Evolutionary conservation across 2,329 filamentous ascomycete species (phyloP).

Genomic region (Orbilia ellipsospora): DNA sequence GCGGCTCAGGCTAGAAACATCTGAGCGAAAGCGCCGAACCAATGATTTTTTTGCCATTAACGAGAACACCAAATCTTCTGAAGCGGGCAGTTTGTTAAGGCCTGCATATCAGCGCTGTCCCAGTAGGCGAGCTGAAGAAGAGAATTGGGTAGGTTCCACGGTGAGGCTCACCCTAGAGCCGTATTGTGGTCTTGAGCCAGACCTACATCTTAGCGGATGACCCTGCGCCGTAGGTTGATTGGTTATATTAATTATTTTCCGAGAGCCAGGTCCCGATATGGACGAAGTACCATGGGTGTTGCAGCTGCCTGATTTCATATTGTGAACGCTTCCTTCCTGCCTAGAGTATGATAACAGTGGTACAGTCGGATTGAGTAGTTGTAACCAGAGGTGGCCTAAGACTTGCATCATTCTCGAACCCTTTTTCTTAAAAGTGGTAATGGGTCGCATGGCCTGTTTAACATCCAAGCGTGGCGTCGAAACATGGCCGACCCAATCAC

Average conservation of each 20-base stretch:
- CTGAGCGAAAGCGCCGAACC: constrained; percentile 7
- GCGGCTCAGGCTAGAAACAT: constrained; percentile 15
- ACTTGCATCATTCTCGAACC: constrained; percentile 46
- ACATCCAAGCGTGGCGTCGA: not conserved
- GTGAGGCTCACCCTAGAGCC: constrained; percentile 30
- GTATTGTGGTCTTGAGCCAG: constrained; percentile 43
- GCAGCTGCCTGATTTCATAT: constrained; percentile 53
- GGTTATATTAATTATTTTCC: constrained; percentile 52
- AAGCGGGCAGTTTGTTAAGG: constrained; percentile 15
- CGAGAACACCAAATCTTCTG: constrained; percentile 1
- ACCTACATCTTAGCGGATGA: constrained; percentile 18
- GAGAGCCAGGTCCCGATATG: constrained; percentile 44
- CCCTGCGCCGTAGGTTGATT: constrained; percentile 6
- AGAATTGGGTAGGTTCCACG: constrained; percentile 52
- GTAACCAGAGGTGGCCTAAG: constrained; percentile 34
- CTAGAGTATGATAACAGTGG: constrained; percentile 52
- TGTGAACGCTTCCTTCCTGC: constrained; percentile 40
- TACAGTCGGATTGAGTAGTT: constrained; percentile 47
- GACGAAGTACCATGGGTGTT: constrained; percentile 31
- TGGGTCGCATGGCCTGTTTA: constrained; percentile 39
- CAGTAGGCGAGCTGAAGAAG: constrained; percentile 15
- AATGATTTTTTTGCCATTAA: not conserved
- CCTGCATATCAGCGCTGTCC: constrained; percentile 3
- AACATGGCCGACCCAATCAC: constrained; percentile 28
- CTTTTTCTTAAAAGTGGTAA: constrained; percentile 33